These are phyloP conservation scores for Vitis riparia DNA, from an alignment of 164 flowering plant species.

Conservation along the genomic window DNA sequence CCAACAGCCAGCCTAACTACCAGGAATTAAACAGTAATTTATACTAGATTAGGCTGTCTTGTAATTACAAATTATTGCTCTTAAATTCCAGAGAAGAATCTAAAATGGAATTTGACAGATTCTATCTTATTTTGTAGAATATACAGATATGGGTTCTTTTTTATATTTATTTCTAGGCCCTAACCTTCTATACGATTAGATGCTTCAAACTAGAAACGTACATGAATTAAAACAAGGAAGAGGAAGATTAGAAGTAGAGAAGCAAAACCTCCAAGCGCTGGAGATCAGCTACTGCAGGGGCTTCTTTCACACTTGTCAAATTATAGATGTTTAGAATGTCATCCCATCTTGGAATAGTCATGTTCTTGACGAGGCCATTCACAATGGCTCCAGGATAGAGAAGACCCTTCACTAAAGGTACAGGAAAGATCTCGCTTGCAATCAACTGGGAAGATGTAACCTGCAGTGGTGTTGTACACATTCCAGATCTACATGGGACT, in stretches of 20 bases:
- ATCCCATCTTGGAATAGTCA: constrained; percentile 76
- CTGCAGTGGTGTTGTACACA: constrained; percentile 70
- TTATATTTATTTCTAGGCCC: no score
- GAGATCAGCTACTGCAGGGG: constrained; percentile 70
- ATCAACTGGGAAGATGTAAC: constrained; percentile 83
- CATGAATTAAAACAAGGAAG: not conserved
- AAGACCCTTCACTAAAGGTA: constrained; percentile 62
- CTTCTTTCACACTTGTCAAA: constrained; percentile 68
- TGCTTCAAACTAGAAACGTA: not conserved
- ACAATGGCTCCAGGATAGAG: constrained; percentile 78
- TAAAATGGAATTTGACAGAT: no score
- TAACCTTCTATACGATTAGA: no score
- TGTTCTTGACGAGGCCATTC: constrained; percentile 49
- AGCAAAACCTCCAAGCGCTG: constrained; percentile 83
- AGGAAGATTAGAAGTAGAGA: constrained; percentile 3
- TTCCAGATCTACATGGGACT: constrained; percentile 79
- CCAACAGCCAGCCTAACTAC: no score
- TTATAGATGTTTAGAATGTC: constrained; percentile 64
- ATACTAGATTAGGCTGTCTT: no score
- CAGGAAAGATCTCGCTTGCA: constrained; percentile 79
- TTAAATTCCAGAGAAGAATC: no score
- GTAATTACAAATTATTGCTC: no score
- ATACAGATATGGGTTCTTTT: no score
- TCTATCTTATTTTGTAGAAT: no score
- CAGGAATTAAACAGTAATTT: no score